Percentiles rank a stretch among this genome's conserved stretches.
Evolutionary conservation across 2,329 filamentous ascomycete genomes (phyloP).

Genomic region (Parastagonospora nodorum): DNA sequence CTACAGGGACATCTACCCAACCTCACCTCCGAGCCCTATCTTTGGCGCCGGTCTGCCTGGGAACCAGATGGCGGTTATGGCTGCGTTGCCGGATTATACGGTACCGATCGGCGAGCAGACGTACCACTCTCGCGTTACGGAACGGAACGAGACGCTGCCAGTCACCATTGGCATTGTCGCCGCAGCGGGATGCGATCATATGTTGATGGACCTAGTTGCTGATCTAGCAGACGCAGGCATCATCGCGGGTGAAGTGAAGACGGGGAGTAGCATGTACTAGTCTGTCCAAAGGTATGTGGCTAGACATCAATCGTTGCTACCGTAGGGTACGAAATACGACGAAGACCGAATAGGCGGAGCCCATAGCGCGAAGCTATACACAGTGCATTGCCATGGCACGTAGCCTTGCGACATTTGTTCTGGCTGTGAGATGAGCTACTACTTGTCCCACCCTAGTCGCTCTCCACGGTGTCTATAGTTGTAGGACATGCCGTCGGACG

Average conservation of each 20-base stretch:
- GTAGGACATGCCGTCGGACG: no score
- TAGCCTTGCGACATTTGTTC: no score
- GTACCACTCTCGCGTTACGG: conserved; percentile 8
- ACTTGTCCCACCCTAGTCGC: no score
- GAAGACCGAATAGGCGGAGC: no score
- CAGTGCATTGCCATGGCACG: no score
- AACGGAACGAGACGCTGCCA: conserved; percentile 15
- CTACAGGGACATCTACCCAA: conserved; percentile 9
- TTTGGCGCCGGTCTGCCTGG: conserved; percentile 8
- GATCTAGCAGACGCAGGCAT: conserved; percentile 11
- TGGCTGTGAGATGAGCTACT: no score
- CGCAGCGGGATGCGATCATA: conserved; percentile 14
- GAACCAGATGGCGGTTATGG: conserved; percentile 11
- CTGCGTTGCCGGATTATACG: conserved; percentile 11
- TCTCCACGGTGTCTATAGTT: no score
- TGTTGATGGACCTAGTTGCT: conserved; percentile 15
- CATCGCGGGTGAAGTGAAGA: conserved; percentile 10
- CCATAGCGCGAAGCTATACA: no score
- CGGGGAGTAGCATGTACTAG: conserved; percentile 10
- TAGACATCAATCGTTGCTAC: no score
- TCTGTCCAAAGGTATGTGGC: no score
- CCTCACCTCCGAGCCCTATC: conserved; percentile 1
- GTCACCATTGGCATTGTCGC: conserved; percentile 16
- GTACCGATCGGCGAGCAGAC: conserved; percentile 13
- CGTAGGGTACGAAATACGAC: no score